Conservation (phyloP, 345 rosid genomes). For the Anastatica hierochuntica region DNA sequence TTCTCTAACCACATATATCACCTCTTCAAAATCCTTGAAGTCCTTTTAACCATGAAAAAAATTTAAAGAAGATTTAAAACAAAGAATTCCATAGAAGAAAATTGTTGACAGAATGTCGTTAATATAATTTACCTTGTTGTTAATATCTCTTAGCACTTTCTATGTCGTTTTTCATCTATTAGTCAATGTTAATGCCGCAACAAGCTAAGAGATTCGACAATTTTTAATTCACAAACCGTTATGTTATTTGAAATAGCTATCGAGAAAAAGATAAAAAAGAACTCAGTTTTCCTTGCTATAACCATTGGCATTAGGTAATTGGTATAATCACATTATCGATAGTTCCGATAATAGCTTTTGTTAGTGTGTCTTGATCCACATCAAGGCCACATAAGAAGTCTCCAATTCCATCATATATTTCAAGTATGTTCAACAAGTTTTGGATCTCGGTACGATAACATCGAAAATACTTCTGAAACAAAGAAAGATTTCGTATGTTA, state of each 20-base stretch:
- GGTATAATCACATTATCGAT: constrained; percentile 91
- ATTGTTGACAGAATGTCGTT: too few species aligned
- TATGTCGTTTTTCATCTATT: constrained; percentile 77
- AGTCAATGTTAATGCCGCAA: constrained; percentile 61
- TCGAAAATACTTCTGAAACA: constrained; percentile 68
- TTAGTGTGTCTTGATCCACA: constrained; percentile 72
- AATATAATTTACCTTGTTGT: constrained; percentile 81
- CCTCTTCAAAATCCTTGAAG: constrained; percentile 74
- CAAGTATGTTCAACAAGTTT: constrained; percentile 85
- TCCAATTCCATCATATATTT: constrained; percentile 71
- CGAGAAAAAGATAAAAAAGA: too few species aligned
- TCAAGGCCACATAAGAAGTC: constrained; percentile 75
- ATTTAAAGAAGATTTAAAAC: background rate
- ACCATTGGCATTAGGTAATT: constrained; percentile 97
- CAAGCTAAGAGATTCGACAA: constrained; percentile 39
- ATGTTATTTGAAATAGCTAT: too few species aligned
- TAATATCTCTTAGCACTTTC: constrained; percentile 76
- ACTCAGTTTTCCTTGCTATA: constrained; percentile 65
- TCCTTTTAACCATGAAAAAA: constrained; percentile 47
- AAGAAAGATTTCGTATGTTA: background rate
- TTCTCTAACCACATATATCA: constrained; percentile 49
- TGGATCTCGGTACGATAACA: constrained; percentile 87
- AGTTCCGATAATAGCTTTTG: constrained; percentile 94
- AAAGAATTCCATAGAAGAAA: too few species aligned
- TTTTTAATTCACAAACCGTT: too few species aligned